Evolutionary conservation across 208 protist genomes (phyloP).

Genomic region (Lotmaria passim): DNA sequence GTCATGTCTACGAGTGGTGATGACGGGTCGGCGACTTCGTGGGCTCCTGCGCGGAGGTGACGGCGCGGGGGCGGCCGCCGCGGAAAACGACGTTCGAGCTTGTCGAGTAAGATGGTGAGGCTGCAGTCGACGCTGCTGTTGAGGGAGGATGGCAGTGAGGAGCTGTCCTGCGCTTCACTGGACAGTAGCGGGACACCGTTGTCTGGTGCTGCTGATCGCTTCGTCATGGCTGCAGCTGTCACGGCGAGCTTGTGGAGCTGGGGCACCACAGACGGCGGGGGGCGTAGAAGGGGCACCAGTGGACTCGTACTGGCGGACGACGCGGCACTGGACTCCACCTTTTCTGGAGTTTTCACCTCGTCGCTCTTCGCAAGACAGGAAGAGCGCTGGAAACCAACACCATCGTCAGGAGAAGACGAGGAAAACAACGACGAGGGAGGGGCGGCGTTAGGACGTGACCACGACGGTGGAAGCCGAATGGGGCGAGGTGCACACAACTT

Average conservation of each 20-base stretch:
- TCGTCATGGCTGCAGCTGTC: neutral
- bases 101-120: slow-evolving; percentile 6
- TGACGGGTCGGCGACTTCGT: neutral
- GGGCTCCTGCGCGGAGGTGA: neutral
- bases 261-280: neutral
- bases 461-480: too few relatives aligned
- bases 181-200: neutral
- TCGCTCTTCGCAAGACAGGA: neutral
- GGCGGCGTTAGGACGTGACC: too few relatives aligned
- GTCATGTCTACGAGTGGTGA: neutral
- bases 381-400: too few relatives aligned
- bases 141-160: neutral
- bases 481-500: too few relatives aligned
- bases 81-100: slow-evolving; percentile 5
- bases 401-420: neutral
- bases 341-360: neutral
- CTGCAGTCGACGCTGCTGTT: slow-evolving; percentile 1
- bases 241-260: neutral
- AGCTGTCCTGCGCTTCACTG: neutral
- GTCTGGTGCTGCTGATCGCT: too few relatives aligned
- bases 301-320: neutral
- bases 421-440: neutral
- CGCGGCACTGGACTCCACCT: neutral
- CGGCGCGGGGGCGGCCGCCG: neutral
- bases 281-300: neutral